Evolutionary conservation across 225 moss, liverwort and hornwort genomes (phyloP).

Genomic region (Sphagnum tenellum): DNA sequence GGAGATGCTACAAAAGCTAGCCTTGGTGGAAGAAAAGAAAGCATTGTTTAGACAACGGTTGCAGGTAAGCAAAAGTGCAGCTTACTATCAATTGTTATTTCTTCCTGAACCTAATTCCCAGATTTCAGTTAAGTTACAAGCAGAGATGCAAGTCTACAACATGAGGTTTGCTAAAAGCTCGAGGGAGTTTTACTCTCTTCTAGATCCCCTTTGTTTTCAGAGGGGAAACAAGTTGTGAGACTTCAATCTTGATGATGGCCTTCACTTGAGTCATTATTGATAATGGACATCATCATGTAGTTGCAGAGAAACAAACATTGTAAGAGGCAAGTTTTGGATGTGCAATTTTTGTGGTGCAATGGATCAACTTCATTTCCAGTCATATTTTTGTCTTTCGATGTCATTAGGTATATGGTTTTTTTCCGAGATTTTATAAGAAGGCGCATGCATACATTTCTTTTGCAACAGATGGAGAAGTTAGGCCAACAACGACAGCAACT

Average conservation of each 20-base stretch:
- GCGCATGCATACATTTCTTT: not conserved
- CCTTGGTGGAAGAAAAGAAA: constrained; percentile 18
- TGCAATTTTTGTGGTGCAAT: not conserved
- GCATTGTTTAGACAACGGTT: constrained; percentile 14
- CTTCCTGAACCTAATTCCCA: not conserved
- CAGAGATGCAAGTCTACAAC: not conserved
- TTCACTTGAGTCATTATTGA: too few species aligned
- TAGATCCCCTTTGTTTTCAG: not conserved
- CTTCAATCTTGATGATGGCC: not conserved
- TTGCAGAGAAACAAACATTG: too few species aligned
- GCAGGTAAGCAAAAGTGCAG: constrained; percentile 11
- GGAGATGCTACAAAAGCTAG: constrained; percentile 27
- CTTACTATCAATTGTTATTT: not conserved
- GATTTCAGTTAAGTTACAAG: not conserved
- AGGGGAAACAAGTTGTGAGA: not conserved
- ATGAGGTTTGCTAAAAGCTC: too few species aligned
- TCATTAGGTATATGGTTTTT: too few species aligned
- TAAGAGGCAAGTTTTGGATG: not conserved
- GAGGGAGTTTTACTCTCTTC: too few species aligned
- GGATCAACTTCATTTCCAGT: not conserved
- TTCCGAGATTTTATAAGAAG: not conserved
- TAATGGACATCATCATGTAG: too few species aligned
- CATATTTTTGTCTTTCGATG: not conserved
- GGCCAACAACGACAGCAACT: constrained; percentile 20
- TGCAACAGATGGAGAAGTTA: constrained; percentile 21